These are phyloP conservation scores for Ramaria sp. DNA, from an alignment of 768 basidiomycete species.

Conservation along the genomic window DNA sequence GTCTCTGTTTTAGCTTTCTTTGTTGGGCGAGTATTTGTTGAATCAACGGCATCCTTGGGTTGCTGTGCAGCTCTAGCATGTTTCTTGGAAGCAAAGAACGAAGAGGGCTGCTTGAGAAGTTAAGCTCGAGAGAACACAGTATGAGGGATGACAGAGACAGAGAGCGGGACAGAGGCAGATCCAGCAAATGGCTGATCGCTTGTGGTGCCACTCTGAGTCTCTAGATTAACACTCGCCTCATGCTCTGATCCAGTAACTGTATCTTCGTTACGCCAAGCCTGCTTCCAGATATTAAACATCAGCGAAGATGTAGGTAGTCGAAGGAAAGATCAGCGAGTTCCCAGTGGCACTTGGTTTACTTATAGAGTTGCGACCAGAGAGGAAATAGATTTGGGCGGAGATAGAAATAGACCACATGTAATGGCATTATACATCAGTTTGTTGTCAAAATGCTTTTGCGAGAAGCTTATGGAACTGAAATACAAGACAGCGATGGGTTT, in stretches of 20 bases:
- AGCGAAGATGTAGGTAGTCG: neutral
- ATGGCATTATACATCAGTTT: too few species aligned
- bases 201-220: neutral
- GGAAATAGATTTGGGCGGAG: neutral
- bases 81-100: neutral
- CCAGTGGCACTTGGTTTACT: too few species aligned
- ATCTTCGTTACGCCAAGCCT: conserved; percentile 33
- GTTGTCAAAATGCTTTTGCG: too few species aligned
- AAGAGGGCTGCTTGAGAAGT: neutral
- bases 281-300: conserved; percentile 44
- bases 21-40: conserved; percentile 1
- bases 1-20: conserved; percentile 2
- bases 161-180: neutral
- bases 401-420: too few species aligned
- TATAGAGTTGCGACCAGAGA: too few species aligned
- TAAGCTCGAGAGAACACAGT: neutral
- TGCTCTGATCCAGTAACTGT: conserved; percentile 1
- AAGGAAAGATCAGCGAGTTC: neutral
- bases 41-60: neutral
- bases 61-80: conserved; percentile 1
- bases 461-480: too few species aligned
- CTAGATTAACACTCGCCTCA: neutral
- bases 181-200: neutral
- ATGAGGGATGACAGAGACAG: neutral
- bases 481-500: too few species aligned